Base-by-base conservation (phyloP, 306 rosid species). In the Neltuma alba region DNA sequence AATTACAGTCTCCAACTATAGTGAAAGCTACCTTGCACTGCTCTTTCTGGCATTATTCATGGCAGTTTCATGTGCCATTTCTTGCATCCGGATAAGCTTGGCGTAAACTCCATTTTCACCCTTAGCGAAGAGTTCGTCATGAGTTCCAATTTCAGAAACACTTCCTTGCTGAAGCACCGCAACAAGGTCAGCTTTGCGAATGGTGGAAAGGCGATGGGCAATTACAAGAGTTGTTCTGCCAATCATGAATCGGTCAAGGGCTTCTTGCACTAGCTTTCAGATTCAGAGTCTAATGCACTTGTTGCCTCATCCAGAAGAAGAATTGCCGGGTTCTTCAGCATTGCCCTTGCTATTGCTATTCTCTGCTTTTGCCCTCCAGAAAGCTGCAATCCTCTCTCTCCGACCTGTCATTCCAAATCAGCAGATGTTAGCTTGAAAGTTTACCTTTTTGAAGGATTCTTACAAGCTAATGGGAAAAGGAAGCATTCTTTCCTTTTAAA, bases 311-410 rank as follows among this genome's bases (percentile, higher is more conserved):
- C 98, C 67, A 93, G 80, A 47, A 93, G 93, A 38, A 93, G 85
- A 76, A 93, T 93, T 60, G 93, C 95, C 21, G 98, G 98, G 79
- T 93, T 93, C 82, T 91, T 93, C 73, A 93, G 88, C 97, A 93
- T 91, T 52, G 98, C 98, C 84, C 98, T 91, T 73, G 95, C 98
- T 54, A 93, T 93, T 40, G 98, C 98, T 68, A 93, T 91, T 82
- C 98, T 92, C 89, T 93, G 98, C 86, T 93, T 93, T 83, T 93
- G 98, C 25, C 98, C 97, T 64, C 98, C 98, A 36, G 98, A 93
- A 16, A 93, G 93, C 76, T 93, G 98, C 89, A 91, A 71, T 27
- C 98, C 98, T 81, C 98, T 88, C 79, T 93, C 98, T 40, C 98
- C 98, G 25, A 93, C 98, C 98, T 93, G 88, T 70, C 84, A 88